Evolutionary conservation across 2,329 filamentous ascomycete genomes (phyloP).

Genomic region (Scytalidium sp.): DNA sequence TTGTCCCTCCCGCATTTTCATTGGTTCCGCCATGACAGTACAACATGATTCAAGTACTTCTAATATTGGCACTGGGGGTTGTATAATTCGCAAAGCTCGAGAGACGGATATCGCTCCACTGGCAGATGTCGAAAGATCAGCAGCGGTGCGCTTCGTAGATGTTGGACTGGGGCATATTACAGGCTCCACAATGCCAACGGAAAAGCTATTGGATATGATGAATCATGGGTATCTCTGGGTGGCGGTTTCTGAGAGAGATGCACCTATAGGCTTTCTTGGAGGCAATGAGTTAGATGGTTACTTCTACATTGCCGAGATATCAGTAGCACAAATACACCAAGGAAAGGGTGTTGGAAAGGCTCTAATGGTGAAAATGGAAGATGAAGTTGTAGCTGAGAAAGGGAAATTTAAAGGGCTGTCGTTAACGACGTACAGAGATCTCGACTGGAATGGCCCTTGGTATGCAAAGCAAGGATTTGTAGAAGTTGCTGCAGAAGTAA

Average conservation of each 20-base stretch:
- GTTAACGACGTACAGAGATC: constrained; percentile 24
- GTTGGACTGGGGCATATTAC: constrained; percentile 18
- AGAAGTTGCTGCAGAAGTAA: constrained; percentile 18
- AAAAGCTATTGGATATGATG: constrained; percentile 16
- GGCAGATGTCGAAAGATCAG: constrained; percentile 25
- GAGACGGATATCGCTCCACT: constrained; percentile 24
- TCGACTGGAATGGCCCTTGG: constrained; percentile 28
- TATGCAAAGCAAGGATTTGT: constrained; percentile 24
- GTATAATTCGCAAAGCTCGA: constrained; percentile 20
- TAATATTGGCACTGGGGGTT: constrained; percentile 1
- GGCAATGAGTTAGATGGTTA: constrained; percentile 22
- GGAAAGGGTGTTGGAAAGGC: constrained; percentile 25
- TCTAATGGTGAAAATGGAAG: constrained; percentile 23
- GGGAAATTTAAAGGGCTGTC: constrained; percentile 24
- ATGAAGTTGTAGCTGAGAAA: constrained; percentile 14
- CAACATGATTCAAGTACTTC: neutral
- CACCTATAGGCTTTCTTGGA: constrained; percentile 26
- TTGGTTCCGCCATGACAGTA: neutral
- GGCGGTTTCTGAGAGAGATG: constrained; percentile 20
- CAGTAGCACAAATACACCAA: constrained; percentile 23
- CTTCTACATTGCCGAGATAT: constrained; percentile 28
- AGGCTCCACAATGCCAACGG: constrained; percentile 18
- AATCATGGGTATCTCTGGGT: constrained; percentile 25
- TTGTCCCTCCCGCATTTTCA: too few relatives aligned
- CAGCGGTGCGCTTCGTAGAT: constrained; percentile 21